Base-by-base conservation (phyloP, 164 flowering plant species). In the Kingdonia uniflora region DNA sequence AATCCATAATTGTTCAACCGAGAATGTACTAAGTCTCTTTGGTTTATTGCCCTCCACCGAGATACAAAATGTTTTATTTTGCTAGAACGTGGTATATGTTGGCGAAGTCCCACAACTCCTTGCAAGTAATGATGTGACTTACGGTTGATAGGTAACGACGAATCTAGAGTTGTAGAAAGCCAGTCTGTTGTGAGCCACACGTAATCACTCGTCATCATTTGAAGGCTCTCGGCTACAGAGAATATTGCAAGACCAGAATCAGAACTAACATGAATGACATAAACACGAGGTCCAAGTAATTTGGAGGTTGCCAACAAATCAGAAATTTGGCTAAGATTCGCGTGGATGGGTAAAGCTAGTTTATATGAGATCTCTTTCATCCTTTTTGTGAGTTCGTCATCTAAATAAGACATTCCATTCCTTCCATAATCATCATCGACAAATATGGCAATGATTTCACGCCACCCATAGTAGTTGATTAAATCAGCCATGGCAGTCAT, bases 141-240 rank as follows among this genome's bases (percentile, higher is more conserved):
- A 49, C 2, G 65, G 49, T 67, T 60, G 12, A 41, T 11, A 0
- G 62, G 49, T 25, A 70, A 26, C 15, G 65, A 49, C n/a, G 86
- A 76, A 68, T 81, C 91, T 56, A 87, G 50, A 44, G 74, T 64
- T 40, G 85, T 20, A 62, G 77, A 70, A 58, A 89, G 72, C 95
- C 95, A 86, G 69, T 84, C 85, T 1, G 97, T 82, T 12, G 81
- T 80, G 26, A 89, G 54, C 97, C 97, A 89, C 4, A 73, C 94
- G 63, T 76, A 84, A 41, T 60, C 67, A 7, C 22, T 55, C 14
- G 67, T 63, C 77, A 86, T 73, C 97, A 89, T 86, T 37, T 71
- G 57, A 26, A 86, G 80, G 33, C 67, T 60, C 11, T 72, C 49
- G 14, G 94, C 97, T 2, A 71, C 22, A 0, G 63, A 39, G 54